Percentiles rank a stretch among this genome's conserved stretches.
Evolutionary conservation across 345 rosid genomes (phyloP).

Genomic region (Ceriops zippeliana): DNA sequence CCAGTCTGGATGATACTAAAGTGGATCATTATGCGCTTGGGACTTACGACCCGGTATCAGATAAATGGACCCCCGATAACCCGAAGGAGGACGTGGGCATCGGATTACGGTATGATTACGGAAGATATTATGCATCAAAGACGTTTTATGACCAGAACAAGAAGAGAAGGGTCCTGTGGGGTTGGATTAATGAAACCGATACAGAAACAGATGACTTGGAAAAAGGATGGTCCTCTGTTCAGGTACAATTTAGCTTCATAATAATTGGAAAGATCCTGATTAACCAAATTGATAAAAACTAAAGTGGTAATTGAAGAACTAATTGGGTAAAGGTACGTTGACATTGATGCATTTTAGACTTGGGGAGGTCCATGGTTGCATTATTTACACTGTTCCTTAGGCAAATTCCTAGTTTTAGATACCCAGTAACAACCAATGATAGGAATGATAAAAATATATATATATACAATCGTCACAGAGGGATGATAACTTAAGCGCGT

Average conservation of each 20-base stretch:
- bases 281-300: background rate
- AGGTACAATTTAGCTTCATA: constrained; percentile 39
- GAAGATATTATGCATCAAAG: constrained; percentile 86
- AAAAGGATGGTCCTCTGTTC: constrained; percentile 95
- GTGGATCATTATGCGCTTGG: constrained; percentile 78
- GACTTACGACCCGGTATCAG: constrained; percentile 49
- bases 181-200: constrained; percentile 95
- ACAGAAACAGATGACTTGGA: constrained; percentile 56
- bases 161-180: constrained; percentile 75
- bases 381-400: too few relatives aligned
- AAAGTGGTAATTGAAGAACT: too few relatives aligned
- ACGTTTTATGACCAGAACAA: constrained; percentile 71
- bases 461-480: too few relatives aligned
- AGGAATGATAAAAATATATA: too few relatives aligned
- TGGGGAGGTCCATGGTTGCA: too few relatives aligned
- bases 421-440: too few relatives aligned
- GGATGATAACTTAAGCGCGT: too few relatives aligned
- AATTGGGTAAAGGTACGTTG: too few relatives aligned
- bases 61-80: constrained; percentile 81
- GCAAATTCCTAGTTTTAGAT: too few relatives aligned
- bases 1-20: constrained; percentile 78
- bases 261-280: background rate
- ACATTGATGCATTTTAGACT: too few relatives aligned
- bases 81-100: constrained; percentile 74
- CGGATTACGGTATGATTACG: constrained; percentile 75